Evolutionary conservation across 192 early-diverging fungal genomes (phyloP).

Genomic region (Phlyctochytrium planicorne): DNA sequence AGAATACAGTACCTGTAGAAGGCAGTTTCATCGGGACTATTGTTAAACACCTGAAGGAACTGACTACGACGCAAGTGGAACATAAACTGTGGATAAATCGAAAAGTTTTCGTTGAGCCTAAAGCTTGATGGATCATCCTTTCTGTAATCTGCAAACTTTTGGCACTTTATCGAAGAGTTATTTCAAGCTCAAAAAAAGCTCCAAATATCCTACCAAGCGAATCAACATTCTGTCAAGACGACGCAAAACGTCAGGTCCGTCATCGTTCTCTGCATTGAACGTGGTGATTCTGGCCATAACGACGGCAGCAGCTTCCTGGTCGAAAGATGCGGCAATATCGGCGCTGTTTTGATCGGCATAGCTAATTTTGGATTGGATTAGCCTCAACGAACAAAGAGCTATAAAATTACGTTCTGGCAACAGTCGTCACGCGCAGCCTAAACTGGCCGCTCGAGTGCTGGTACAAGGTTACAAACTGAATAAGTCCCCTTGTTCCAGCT

Average conservation of each 20-base stretch:
- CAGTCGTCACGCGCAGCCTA: slow-evolving; percentile 91
- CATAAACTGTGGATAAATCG: slow-evolving; percentile 99
- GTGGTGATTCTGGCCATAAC: slow-evolving; percentile 96
- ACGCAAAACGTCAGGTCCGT: slow-evolving; percentile 93
- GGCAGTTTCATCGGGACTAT: slow-evolving; percentile 97
- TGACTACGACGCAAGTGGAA: slow-evolving; percentile 95
- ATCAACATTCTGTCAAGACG: slow-evolving; percentile 99
- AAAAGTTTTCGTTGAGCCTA: slow-evolving; percentile 87
- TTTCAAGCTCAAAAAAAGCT: slow-evolving; percentile 1
- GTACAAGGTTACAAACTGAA: slow-evolving; percentile 96
- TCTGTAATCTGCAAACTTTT: slow-evolving; percentile 93
- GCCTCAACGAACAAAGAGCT: too few species aligned
- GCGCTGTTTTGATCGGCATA: slow-evolving; percentile 79
- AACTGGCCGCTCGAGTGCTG: slow-evolving; percentile 90
- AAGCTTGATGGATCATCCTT: slow-evolving; percentile 95
- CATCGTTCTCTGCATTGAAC: slow-evolving; percentile 96
- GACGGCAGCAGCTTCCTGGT: slow-evolving; percentile 97
- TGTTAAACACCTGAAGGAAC: slow-evolving; percentile 99
- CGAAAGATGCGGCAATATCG: slow-evolving; percentile 92
- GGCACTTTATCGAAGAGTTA: slow-evolving; percentile 59
- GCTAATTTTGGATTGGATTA: slow-evolving; percentile 28
- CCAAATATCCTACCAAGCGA: too few species aligned
- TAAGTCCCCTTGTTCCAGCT: slow-evolving; percentile 80
- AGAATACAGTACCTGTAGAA: too few species aligned
- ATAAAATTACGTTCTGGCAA: slow-evolving; percentile 74